phyloP scores from a whole-genome alignment of 352 stramenopile species.

The Phytopythium vexans region DNA sequence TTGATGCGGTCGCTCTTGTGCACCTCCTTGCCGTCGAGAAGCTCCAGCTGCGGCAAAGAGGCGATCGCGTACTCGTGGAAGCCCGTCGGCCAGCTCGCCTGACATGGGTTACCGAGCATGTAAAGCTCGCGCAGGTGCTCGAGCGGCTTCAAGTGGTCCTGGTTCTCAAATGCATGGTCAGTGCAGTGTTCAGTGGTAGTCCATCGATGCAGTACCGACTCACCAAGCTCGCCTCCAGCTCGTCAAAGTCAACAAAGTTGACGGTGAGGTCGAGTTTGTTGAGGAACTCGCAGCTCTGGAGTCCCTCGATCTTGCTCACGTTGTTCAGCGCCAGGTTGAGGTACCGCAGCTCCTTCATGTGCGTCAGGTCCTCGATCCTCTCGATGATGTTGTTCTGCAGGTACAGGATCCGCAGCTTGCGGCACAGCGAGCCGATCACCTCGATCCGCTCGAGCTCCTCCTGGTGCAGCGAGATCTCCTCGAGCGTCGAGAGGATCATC shows the following conservation, averaged over 20 bases:
- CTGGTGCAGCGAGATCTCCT: constrained; percentile 92
- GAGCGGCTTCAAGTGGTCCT: constrained; percentile 72
- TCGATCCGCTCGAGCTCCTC: constrained; percentile 93
- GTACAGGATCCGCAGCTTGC: constrained; percentile 93
- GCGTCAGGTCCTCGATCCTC: constrained; percentile 90
- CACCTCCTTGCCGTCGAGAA: constrained; percentile 90
- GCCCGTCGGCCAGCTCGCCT: constrained; percentile 66
- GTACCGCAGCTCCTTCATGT: constrained; percentile 94
- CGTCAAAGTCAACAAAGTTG: constrained; percentile 94
- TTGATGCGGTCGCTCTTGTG: constrained; percentile 83
- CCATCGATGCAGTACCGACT: constrained; percentile 1
- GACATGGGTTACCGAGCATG: constrained; percentile 92
- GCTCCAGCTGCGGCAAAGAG: constrained; percentile 76
- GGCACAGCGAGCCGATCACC: constrained; percentile 86
- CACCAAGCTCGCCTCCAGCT: constrained; percentile 83
- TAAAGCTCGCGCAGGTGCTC: constrained; percentile 91
- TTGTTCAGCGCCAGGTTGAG: constrained; percentile 97
- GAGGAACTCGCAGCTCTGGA: constrained; percentile 85
- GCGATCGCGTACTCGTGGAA: constrained; percentile 87
- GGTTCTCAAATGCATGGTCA: neutral
- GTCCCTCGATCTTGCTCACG: constrained; percentile 86
- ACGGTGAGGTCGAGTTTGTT: constrained; percentile 94
- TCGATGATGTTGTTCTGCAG: constrained; percentile 97
- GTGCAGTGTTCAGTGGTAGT: neutral
- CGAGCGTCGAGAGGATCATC: constrained; percentile 88